Conservation (phyloP, 139 green algal genomes). For the Yamagishiella unicocca region DNA sequence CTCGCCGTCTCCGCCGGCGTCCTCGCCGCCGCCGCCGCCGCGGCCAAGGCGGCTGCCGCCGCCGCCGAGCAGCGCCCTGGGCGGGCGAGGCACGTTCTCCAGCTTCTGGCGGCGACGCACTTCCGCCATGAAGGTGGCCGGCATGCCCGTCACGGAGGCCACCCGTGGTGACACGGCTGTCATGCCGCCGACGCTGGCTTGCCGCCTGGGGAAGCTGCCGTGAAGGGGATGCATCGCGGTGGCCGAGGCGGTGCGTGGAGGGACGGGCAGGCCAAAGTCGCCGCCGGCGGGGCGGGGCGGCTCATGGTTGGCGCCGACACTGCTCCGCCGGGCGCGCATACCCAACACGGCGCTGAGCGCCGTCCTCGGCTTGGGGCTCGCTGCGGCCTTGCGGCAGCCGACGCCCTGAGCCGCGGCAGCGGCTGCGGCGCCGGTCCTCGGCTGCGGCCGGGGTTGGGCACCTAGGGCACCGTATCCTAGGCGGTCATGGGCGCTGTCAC, state of each 20-base stretch:
- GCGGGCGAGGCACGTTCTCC: neutral
- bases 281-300: too few species aligned
- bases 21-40: neutral
- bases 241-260: neutral
- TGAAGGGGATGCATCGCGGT: neutral
- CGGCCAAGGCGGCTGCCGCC: neutral
- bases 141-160: conserved; percentile 17
- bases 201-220: neutral
- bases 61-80: neutral
- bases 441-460: too few species aligned
- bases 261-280: neutral
- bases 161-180: neutral
- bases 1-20: neutral
- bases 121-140: conserved; percentile 11
- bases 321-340: too few species aligned
- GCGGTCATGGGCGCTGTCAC: conserved; percentile 15
- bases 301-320: too few species aligned
- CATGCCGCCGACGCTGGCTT: neutral
- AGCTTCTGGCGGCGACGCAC: neutral
- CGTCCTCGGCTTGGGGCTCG: too few species aligned
- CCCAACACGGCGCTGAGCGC: too few species aligned
- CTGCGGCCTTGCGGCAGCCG: too few species aligned
- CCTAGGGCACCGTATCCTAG: neutral
- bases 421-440: too few species aligned
- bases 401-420: too few species aligned